Base-by-base conservation (phyloP, 2,329 filamentous ascomycete genomes). In the Colletotrichum nymphaeae region DNA sequence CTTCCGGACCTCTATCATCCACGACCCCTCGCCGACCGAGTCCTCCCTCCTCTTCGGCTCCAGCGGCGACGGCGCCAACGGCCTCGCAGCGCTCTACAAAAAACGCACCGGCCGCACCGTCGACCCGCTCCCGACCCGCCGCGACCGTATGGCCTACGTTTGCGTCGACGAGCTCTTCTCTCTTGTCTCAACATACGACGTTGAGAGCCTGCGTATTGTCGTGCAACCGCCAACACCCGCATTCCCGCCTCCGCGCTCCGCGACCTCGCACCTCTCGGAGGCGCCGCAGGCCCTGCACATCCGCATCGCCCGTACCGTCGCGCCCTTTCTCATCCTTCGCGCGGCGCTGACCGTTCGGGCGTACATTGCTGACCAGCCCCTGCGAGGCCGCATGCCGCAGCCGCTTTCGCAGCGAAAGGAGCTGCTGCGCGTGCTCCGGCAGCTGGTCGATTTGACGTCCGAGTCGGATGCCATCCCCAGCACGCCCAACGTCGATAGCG, bases 341-440 rank as follows among this genome's bases (percentile, higher is more conserved):
- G 91, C 93, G 14, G 95, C 94, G 0, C 86, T 98, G 19, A 92
- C 94, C 0, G 84, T 98, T n/a, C 92, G 94, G 69, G 88, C 92
- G 1, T 98, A 97, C 80, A 92, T 97, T 58, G 94, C 95, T 4
- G 97, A 99, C 81, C 96, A 98, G 79, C 95, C 96, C 1, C 86
- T 99, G 24, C 89, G 97, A 16, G 95, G 97, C 0, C 89, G 92
- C 63, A 97, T 97, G 91, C 97, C 97, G 5, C 94, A 97, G 80
- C 96, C 96, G 0, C 86, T 94, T 5, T 92, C 91, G 9, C 94
- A 98, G 79, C 89, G 94, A 56, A 92, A 90, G 74, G 97, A 98
- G 80, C 84, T 99, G 12, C 80, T 93, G 5, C 93, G 94, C 78
- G 87, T 95, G 28, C 85, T 98, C 22, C 83, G 85, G 62, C 86